Evolutionary conservation across 495 filamentous ascomycete species (phyloP).

Genomic region (Oleoguttula mirabilis): DNA sequence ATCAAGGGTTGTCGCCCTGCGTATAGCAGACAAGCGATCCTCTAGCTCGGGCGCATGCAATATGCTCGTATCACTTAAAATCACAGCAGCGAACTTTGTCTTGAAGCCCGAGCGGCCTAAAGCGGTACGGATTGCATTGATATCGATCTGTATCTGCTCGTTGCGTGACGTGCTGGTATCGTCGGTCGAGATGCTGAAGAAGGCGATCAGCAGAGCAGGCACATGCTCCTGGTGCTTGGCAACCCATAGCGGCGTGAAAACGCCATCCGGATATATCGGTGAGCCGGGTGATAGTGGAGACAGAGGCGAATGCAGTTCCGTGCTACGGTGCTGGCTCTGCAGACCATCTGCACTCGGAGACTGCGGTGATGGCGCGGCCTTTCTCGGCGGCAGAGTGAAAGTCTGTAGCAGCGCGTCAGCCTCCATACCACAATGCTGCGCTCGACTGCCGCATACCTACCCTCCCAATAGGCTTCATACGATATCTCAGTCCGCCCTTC

Average conservation of each 20-base stretch:
- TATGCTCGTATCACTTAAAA: conserved; percentile 57
- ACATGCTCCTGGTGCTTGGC: conserved; percentile 73
- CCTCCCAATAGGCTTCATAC: conserved; percentile 61
- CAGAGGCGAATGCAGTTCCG: conserved; percentile 66
- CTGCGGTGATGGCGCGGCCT: conserved; percentile 45
- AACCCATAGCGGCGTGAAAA: conserved; percentile 70
- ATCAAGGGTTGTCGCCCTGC: conserved; percentile 65
- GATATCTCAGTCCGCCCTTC: conserved; percentile 36
- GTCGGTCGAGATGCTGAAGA: conserved; percentile 59
- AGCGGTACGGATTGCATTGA: conserved; percentile 58
- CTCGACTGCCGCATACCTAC: conserved; percentile 58
- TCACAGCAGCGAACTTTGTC: conserved; percentile 59
- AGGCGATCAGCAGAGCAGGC: conserved; percentile 67
- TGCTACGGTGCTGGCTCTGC: conserved; percentile 34
- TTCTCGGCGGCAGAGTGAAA: conserved; percentile 49
- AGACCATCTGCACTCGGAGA: conserved; percentile 30
- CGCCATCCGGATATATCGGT: conserved; percentile 71
- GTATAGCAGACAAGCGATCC: conserved; percentile 63
- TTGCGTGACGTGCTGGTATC: conserved; percentile 59
- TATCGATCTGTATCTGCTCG: conserved; percentile 78
- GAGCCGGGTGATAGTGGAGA: conserved; percentile 76
- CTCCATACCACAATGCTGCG: too few relatives aligned
- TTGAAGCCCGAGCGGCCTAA: conserved; percentile 59
- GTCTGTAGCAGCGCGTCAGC: too few relatives aligned
- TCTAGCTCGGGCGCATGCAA: conserved; percentile 50